Base-by-base conservation (phyloP, 148 eudicot genomes). In the Fagopyrum homotropicum region DNA sequence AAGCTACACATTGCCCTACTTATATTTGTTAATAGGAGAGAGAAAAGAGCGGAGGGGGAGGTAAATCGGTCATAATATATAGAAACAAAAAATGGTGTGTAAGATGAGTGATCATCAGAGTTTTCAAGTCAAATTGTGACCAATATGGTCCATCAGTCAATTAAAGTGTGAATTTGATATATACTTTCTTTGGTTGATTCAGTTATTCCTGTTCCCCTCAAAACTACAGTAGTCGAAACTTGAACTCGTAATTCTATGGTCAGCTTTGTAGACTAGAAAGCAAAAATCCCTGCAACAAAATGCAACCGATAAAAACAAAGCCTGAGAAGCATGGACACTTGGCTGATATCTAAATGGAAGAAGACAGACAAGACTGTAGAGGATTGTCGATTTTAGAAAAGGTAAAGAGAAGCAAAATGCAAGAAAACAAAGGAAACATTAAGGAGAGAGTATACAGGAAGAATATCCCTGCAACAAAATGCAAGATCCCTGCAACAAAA, bases 381-480 rank as follows among this genome's bases (percentile, higher is more conserved):
- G 15, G 48, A 11, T 26, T 35, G 40, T 35, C 40, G 40, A 35
- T 35, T 35, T 35, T 35, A 35, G 40, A 35, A 35, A 35, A 35
- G 9, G 15, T n/a, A 71, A 45, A 46, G 30, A 46, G 9, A 17
- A 71, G 29, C 45, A 71, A 7, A 60, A 11, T 5, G 0, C 12
- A 47, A 35, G 40, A 35, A 35, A 35, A 35, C 40, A 35, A 35
- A 35, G 26, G 40, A 35, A 35, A 35, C 49, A 63, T 3, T 6
- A 14, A 0, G 2, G 6, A 47, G 48, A 63, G 51, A 51, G 26
- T 17, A 6, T 82, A 85, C 87, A 56, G 85, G 76, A 55, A 85
- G 83, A 43, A 82, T 72, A 43, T 85, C 26, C 26, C 26, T 22
- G 26, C 26, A 22, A 22, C 26, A 22, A 22, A 22, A 22, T 22